Conservation (phyloP, 2,329 filamentous ascomycete species). For the Penicillium italicum region DNA sequence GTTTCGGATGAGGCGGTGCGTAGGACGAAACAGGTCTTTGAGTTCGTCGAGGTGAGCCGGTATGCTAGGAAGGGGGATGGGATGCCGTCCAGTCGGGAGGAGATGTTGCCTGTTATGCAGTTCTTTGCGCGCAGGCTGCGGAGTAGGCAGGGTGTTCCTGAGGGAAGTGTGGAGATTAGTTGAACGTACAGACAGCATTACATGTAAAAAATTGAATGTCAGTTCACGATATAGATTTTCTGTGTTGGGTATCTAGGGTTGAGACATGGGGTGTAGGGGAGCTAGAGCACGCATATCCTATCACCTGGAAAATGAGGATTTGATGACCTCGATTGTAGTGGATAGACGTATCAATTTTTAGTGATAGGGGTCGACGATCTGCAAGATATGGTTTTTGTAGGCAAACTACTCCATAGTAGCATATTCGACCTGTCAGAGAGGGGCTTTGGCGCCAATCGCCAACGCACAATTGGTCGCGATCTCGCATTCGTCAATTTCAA, state of each 20-base stretch:
- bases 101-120: constrained; percentile 87
- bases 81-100: constrained; percentile 79
- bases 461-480: background rate
- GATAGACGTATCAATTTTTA: background rate
- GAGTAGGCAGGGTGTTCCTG: constrained; percentile 45
- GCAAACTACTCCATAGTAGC: background rate
- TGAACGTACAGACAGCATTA: constrained; percentile 10
- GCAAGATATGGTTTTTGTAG: background rate
- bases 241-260: background rate
- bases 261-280: background rate
- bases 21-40: constrained; percentile 63
- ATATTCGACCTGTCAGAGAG: background rate
- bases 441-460: background rate
- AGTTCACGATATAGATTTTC: background rate
- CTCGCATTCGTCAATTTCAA: background rate
- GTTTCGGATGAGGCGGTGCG: constrained; percentile 62
- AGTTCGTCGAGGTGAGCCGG: constrained; percentile 62
- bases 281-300: background rate
- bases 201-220: background rate
- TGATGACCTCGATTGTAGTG: background rate
- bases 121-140: constrained; percentile 53
- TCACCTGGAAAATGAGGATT: background rate
- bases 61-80: constrained; percentile 69
- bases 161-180: constrained; percentile 44
- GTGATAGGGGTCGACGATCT: background rate